Conservation (phyloP, 208 protist species). For the Trypanosoma vivax region DNA sequence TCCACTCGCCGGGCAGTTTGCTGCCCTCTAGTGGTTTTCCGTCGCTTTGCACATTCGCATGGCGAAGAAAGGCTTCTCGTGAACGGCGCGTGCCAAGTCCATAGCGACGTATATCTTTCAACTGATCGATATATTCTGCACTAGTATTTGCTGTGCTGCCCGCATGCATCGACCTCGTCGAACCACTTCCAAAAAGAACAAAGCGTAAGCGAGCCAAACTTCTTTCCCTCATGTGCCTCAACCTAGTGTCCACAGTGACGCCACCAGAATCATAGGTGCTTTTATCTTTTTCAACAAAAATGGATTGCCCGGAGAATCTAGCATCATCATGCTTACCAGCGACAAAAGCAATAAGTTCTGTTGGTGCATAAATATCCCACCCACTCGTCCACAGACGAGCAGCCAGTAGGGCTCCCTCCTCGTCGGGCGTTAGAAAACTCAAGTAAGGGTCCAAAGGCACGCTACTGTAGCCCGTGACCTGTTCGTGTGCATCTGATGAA, state of each 20-base stretch:
- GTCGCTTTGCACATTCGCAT: neutral
- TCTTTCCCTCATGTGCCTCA: neutral
- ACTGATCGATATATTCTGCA: neutral
- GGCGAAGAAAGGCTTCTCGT: slow-evolving; percentile 1
- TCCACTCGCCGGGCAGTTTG: neutral
- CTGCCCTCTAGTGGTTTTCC: neutral
- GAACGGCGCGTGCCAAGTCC: slow-evolving; percentile 7
- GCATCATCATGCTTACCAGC: neutral
- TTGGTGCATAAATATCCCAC: slow-evolving; percentile 42
- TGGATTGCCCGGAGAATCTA: too few species aligned
- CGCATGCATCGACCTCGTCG: too few species aligned
- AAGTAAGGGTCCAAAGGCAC: slow-evolving; percentile 33
- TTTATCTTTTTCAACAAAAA: slow-evolving; percentile 1
- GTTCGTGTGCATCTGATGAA: neutral
- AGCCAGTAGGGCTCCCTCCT: slow-evolving; percentile 27
- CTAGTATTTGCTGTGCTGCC: too few species aligned
- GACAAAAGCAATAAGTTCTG: slow-evolving; percentile 26
- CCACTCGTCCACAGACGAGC: slow-evolving; percentile 42
- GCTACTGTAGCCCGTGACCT: neutral
- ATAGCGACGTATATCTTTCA: slow-evolving; percentile 7
- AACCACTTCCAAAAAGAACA: slow-evolving; percentile 1
- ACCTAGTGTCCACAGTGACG: neutral
- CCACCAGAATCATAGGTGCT: neutral
- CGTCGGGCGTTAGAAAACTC: slow-evolving; percentile 23
- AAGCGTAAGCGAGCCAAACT: neutral